Evolutionary conservation across 2,329 filamentous ascomycete species (phyloP), one percentile per base, ranked within the genome.

Genomic region (Lecanicillium sp.): DNA sequence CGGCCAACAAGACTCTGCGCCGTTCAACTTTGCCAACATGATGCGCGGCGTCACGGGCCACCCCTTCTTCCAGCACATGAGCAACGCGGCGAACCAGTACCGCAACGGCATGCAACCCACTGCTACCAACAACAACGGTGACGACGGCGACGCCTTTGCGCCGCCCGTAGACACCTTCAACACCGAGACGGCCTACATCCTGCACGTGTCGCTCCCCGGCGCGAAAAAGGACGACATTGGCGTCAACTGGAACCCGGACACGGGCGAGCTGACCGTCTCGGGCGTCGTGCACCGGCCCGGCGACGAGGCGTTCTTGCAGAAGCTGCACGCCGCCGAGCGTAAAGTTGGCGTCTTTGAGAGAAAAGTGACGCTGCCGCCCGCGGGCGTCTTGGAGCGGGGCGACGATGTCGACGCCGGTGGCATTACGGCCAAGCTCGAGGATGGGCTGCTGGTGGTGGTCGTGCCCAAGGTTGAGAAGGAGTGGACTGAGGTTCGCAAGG

Each of bases 131-230:
- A 39, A 39, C 25, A 43, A 39, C 37, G 28, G 35, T 33, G 11
- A 37, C 28, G 54, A 57, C 29, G 52, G 53, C 29, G 60, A 64
- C 38, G 56, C 66, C 42, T 83, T 85, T 58, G 58, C 60, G 5
- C 82, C 83, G 1, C 77, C 81, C n/a, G 66, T 81, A 40, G 87
- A 94, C 56, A 64, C 89, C 46, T 92, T 90, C 66, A 75, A 82
- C 56, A 83, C 80, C 5, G 61, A 76, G 6, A 61, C 65, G 22
- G 61, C 76, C 12, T 88, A 79, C 56, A 65, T 87, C 31, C 63
- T 92, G 8, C 85, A 92, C 58, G 65, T 88, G 51, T 81, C 84
- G 1, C 70, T 94, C 0, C 84, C 87, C 0, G 87, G 87, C 18
- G 85, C 81, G 2, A 81, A 81, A 62, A 89, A 88, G 61, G 74